phyloP scores from a whole-genome alignment of 352 stramenopile species.

The Globisporangium abappressorium region DNA sequence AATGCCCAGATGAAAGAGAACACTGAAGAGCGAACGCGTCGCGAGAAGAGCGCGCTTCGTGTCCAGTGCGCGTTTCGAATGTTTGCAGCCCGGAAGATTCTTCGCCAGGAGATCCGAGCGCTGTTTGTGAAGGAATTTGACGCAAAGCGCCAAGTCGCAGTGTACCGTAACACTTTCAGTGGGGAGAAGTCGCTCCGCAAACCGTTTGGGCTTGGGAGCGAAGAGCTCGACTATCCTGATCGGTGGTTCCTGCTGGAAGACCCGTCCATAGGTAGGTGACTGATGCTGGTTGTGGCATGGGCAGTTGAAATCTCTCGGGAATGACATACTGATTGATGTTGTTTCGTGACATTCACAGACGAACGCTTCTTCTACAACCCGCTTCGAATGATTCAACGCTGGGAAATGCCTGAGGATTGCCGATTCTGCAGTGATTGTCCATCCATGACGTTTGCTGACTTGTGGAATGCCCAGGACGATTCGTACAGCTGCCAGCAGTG shows the following conservation, averaged over 20 bases:
- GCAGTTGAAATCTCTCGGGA: neutral
- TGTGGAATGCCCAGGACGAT: constrained; percentile 46
- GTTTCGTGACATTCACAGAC: constrained; percentile 19
- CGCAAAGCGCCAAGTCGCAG: constrained; percentile 24
- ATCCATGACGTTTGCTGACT: constrained; percentile 35
- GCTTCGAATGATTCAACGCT: constrained; percentile 47
- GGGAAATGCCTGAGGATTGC: constrained; percentile 52
- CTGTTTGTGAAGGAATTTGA: constrained; percentile 67
- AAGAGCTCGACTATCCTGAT: constrained; percentile 57
- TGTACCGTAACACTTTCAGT: constrained; percentile 57
- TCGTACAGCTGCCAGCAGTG: constrained; percentile 49
- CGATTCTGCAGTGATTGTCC: constrained; percentile 37
- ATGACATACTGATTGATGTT: no score
- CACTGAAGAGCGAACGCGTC: constrained; percentile 25
- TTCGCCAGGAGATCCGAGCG: constrained; percentile 44
- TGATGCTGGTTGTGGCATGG: neutral
- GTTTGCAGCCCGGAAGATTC: constrained; percentile 45
- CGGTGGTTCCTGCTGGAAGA: constrained; percentile 61
- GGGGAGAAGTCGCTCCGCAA: constrained; percentile 37
- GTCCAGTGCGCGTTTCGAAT: constrained; percentile 62
- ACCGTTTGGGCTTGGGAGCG: constrained; percentile 44
- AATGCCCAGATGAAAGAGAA: constrained; percentile 39
- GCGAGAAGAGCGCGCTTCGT: constrained; percentile 37
- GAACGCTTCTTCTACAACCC: constrained; percentile 75
- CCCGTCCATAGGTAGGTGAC: constrained; percentile 32